Evolutionary conservation across 2,329 filamentous ascomycete species (phyloP), one percentile per base, ranked within the genome.

Genomic region (Fusarium tanahbumbuense): DNA sequence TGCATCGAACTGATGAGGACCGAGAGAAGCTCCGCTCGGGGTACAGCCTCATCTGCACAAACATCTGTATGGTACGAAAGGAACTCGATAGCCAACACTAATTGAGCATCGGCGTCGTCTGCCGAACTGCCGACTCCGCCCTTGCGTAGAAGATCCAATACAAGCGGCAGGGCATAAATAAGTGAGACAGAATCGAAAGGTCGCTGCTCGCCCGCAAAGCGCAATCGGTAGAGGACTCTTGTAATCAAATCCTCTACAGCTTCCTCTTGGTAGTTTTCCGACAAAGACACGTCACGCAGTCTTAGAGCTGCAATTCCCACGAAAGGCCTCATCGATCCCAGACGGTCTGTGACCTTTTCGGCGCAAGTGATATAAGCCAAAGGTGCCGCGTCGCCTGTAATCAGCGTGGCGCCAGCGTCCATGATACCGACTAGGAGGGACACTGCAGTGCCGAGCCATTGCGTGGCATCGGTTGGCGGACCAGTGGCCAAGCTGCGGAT

Each of bases 121-220:
- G 86, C 79, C 25, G 87, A 87, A 34, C 87, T 83, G 30, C 91
- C 92, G 72, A 97, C 89, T 3, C 94, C 94, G 42, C 94, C 93
- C 67, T 91, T 90, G 63, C 89, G 88, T 22, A 99, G 85, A 20
- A 98, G 87, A 22, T 93, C 82, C 72, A 97, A 90, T 6, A 97
- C 81, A 18, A 99, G 85, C 0, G 95, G 93, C 30, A 98, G 83
- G 53, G 94, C 89, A 77, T 98, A 99, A 60, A 92, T 93, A 25
- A 98, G 84, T 2, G 95, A 95, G 6, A 96, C 91, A 5, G 89
- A 86, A 77, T 99, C 96, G 73, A 99, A 94, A 1, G 95, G 94
- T n/a, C 94, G 89, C 78, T 98, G 95, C 78, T 98, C 96, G 55
- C 93, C 92, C 40, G 94, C 88, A 78, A 97, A 97, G 18, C 94